Evolutionary conservation across 23 red algal species (phyloP).

Genomic region (Gracilaria domingensis): DNA sequence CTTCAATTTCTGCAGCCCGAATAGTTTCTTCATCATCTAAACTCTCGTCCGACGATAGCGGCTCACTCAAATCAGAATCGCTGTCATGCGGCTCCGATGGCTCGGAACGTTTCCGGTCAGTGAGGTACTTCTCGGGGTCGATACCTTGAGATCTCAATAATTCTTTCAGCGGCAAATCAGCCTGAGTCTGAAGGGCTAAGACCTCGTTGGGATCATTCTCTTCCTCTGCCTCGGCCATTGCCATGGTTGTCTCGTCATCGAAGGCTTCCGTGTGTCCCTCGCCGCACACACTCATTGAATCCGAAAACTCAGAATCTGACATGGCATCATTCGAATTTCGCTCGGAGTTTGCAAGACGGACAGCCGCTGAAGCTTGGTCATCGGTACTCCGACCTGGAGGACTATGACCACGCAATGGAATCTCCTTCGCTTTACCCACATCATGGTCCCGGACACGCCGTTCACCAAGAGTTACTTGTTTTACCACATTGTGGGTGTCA

Average conservation of each 20-base stretch:
- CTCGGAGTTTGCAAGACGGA: not conserved
- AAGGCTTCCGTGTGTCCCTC: constrained; percentile 16
- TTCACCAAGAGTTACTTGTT: constrained; percentile 26
- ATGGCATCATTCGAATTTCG: not conserved
- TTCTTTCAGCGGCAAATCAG: constrained; percentile 59
- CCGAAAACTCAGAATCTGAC: constrained; percentile 19
- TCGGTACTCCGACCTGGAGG: not conserved
- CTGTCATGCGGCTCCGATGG: not conserved
- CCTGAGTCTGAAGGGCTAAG: constrained; percentile 32
- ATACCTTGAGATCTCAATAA: constrained; percentile 73
- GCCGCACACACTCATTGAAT: not conserved
- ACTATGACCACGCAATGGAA: not conserved
- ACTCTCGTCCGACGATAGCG: not conserved
- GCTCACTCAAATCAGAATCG: not conserved
- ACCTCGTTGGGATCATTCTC: constrained; percentile 17
- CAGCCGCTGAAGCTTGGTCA: not conserved
- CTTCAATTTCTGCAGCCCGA: constrained; percentile 53
- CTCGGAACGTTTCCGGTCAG: not conserved
- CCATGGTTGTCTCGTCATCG: constrained; percentile 26
- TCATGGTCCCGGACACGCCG: not conserved
- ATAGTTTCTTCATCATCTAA: constrained; percentile 79
- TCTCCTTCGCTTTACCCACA: constrained; percentile 1
- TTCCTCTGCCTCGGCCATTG: constrained; percentile 25
- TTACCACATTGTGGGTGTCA: constrained; percentile 25
- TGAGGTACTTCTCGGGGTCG: constrained; percentile 43